Conservation (phyloP, 495 filamentous ascomycete genomes). For the Choiromyces venosus region DNA sequence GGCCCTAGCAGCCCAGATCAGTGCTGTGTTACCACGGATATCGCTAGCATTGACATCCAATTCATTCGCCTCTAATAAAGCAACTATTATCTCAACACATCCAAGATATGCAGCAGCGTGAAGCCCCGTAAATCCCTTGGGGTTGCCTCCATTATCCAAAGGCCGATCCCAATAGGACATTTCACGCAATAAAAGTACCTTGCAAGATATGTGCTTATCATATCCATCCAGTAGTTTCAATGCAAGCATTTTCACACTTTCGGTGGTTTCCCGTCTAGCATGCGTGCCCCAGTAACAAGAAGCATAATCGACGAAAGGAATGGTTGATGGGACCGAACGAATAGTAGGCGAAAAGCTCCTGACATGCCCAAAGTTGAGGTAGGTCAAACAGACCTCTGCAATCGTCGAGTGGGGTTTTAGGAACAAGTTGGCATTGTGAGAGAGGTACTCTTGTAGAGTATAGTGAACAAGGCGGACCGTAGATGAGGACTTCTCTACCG, state of each 20-base stretch:
- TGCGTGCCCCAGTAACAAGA: background rate
- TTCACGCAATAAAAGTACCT: background rate
- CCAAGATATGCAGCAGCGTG: background rate
- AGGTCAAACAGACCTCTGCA: background rate
- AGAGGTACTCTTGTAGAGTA: background rate
- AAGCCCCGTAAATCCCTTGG: background rate
- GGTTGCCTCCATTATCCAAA: background rate
- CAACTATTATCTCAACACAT: background rate
- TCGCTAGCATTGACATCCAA: conserved; percentile 25
- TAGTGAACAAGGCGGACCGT: too few species aligned
- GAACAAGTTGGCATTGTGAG: background rate
- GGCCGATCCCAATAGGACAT: background rate
- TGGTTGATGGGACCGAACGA: background rate
- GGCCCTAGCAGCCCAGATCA: conserved; percentile 36
- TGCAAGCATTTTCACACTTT: background rate
- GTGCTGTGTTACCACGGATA: conserved; percentile 26
- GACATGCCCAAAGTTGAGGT: background rate
- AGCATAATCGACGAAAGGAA: background rate
- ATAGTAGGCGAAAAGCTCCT: background rate
- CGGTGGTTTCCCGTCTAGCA: background rate
- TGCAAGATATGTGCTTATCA: background rate
- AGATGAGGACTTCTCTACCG: background rate
- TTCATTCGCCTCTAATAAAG: background rate
- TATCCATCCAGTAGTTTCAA: background rate
- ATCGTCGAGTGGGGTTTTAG: background rate